phyloP scores from a whole-genome alignment of 1,284 basidiomycete genomes.

The Puccinia horiana region DNA sequence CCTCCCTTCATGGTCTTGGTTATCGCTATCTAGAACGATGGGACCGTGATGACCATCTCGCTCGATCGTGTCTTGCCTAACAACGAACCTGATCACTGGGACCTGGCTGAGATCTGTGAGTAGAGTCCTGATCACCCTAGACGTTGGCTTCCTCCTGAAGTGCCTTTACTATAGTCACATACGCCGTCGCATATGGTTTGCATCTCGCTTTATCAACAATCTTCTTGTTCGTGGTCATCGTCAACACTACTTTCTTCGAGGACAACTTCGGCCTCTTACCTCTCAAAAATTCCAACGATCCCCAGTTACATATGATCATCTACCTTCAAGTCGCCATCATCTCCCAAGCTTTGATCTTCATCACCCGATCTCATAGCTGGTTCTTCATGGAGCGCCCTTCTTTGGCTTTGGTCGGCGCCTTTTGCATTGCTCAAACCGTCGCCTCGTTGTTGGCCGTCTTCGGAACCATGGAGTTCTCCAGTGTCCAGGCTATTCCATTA shows the following conservation, averaged over 20 bases:
- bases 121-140: no score
- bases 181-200: conserved; percentile 89
- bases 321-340: conserved; percentile 95
- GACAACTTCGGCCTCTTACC: conserved; percentile 72
- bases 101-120: conserved; percentile 77
- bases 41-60: conserved; percentile 92
- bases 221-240: conserved; percentile 77
- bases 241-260: conserved; percentile 87
- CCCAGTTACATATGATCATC: conserved; percentile 68
- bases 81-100: conserved; percentile 83
- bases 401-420: conserved; percentile 80
- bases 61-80: conserved; percentile 94
- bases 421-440: conserved; percentile 87
- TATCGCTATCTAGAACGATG: conserved; percentile 93
- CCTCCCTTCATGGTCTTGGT: conserved; percentile 99
- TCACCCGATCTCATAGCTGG: conserved; percentile 92
- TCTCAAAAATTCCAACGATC: conserved; percentile 36
- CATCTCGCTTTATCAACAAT: conserved; percentile 90
- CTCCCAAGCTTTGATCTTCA: conserved; percentile 95
- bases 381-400: conserved; percentile 99
- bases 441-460: conserved; percentile 93
- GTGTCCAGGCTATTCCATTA: conserved; percentile 67
- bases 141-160: no score
- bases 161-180: conserved; percentile 71
- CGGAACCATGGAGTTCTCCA: conserved; percentile 79